Conservation (phyloP, 768 basidiomycete species). For the Tulasnella sp. region DNA sequence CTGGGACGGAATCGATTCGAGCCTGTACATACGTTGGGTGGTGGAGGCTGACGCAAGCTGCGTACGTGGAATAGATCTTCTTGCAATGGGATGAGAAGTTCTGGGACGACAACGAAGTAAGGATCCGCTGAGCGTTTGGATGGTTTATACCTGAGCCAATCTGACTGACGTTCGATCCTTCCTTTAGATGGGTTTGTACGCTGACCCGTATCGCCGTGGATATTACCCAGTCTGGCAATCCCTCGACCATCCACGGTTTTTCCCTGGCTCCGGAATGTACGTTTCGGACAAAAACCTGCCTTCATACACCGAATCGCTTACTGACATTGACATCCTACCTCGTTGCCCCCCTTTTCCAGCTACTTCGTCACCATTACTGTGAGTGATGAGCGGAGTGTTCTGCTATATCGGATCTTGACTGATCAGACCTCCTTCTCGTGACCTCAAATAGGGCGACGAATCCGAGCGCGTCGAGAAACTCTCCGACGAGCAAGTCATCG, state of each 20-base stretch:
- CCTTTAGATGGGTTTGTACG: conserved; percentile 56
- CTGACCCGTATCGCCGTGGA: conserved; percentile 46
- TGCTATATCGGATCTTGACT: background rate
- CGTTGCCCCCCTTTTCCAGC: background rate
- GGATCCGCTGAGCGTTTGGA: too few species aligned
- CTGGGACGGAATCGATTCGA: too few species aligned
- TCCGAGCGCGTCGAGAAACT: conserved; percentile 57
- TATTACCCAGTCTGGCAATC: conserved; percentile 67
- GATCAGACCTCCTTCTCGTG: background rate
- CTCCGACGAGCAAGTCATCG: conserved; percentile 46
- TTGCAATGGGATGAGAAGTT: conserved; percentile 59
- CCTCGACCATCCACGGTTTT: conserved; percentile 54
- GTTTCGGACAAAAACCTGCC: background rate
- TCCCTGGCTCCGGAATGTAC: conserved; percentile 56
- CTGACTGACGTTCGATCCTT: conserved; percentile 32
- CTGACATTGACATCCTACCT: background rate
- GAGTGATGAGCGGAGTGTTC: background rate
- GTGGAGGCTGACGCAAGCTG: background rate
- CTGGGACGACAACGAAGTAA: conserved; percentile 49
- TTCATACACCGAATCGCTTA: background rate
- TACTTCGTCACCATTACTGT: conserved; percentile 53
- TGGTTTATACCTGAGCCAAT: background rate
- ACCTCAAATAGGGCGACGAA: conserved; percentile 53
- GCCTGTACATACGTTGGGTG: too few species aligned
- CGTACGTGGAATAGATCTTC: conserved; percentile 44